Percentiles rank a stretch among this genome's conserved stretches.
These are phyloP conservation scores for Leptographium procerum DNA, from an alignment of 2,329 filamentous ascomycete species.

Conservation along the genomic window DNA sequence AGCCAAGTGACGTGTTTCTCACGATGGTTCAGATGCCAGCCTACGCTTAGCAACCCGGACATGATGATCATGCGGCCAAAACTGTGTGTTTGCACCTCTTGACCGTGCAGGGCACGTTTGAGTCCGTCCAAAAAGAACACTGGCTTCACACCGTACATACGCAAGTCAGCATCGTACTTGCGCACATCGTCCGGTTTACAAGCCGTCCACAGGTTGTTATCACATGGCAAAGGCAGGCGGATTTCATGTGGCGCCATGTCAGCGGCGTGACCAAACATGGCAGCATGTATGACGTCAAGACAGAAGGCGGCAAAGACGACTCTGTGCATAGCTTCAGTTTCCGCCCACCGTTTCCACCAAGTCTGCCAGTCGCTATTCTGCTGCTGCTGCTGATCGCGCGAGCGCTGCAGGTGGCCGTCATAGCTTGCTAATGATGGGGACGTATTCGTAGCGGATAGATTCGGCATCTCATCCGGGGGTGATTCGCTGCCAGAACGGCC, in stretches of 20 bases:
- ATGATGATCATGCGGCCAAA: constrained; percentile 87
- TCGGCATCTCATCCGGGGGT: constrained; percentile 46
- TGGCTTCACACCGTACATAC: constrained; percentile 67
- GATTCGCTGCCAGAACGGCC: constrained; percentile 70
- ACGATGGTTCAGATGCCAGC: constrained; percentile 81
- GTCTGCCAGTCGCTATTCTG: constrained; percentile 25
- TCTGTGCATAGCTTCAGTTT: constrained; percentile 74
- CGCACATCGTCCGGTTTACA: constrained; percentile 66
- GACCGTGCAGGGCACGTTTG: constrained; percentile 70
- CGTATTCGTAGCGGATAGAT: not conserved
- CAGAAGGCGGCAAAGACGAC: constrained; percentile 86
- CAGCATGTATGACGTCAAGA: constrained; percentile 78
- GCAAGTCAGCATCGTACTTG: constrained; percentile 62
- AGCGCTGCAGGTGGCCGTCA: not conserved
- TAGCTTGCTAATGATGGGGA: not conserved
- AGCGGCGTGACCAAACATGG: constrained; percentile 83
- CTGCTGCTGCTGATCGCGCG: not conserved
- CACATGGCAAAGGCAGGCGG: constrained; percentile 72
- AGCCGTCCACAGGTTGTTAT: constrained; percentile 78
- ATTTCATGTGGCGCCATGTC: constrained; percentile 90
- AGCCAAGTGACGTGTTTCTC: constrained; percentile 77
- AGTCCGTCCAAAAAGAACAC: constrained; percentile 75
- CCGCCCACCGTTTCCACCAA: constrained; percentile 84
- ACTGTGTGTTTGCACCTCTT: constrained; percentile 71
- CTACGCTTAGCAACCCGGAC: constrained; percentile 80